These are phyloP conservation scores for Vicia villosa DNA, from an alignment of 306 rosid genomes.

Conservation along the genomic window DNA sequence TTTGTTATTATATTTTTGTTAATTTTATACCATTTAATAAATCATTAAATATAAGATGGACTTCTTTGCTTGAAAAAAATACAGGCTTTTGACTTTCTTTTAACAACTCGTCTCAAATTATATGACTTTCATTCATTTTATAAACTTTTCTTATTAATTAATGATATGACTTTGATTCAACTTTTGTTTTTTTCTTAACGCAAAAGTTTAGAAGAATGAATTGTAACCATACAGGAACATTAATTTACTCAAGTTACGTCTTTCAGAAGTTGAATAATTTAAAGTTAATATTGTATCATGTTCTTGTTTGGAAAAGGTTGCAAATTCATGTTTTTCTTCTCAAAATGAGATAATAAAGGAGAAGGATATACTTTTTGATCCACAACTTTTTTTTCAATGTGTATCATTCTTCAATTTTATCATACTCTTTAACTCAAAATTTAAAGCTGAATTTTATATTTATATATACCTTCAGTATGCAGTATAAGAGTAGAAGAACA, in stretches of 20 bases:
- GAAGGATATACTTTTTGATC: background rate
- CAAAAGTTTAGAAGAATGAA: constrained; percentile 22
- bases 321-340: constrained; percentile 17
- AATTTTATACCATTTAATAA: too few relatives aligned
- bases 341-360: constrained; percentile 23
- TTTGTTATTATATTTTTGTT: too few relatives aligned
- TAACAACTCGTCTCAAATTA: too few relatives aligned
- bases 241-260: constrained; percentile 17
- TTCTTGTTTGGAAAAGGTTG: constrained; percentile 7
- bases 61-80: too few relatives aligned
- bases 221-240: background rate
- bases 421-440: too few relatives aligned
- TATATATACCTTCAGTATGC: too few relatives aligned
- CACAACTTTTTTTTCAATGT: background rate
- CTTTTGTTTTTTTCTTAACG: background rate
- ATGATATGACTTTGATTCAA: background rate
- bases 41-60: too few relatives aligned
- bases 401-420: background rate
- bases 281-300: constrained; percentile 1
- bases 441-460: too few relatives aligned
- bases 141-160: background rate
- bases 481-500: background rate
- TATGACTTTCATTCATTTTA: background rate
- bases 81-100: too few relatives aligned
- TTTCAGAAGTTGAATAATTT: background rate